Conservation (phyloP, 1,139 yeast genomes). For the Lodderomyces metapsilosis region DNA sequence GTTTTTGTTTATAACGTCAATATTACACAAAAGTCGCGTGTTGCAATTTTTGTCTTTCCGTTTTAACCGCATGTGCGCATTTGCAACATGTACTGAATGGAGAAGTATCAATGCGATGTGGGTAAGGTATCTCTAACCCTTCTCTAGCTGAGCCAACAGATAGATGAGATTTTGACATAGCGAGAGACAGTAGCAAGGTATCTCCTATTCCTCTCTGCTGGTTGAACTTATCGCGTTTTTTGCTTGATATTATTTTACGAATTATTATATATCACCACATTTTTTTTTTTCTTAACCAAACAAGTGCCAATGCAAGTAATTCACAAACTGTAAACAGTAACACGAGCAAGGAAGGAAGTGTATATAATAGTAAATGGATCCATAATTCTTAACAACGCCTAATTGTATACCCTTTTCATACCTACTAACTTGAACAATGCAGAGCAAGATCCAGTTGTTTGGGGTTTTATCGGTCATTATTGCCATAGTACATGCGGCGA, state of each 20-base stretch:
- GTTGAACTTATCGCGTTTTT: background rate
- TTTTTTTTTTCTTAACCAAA: constrained; percentile 1
- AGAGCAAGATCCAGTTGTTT: background rate
- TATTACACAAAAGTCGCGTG: constrained; percentile 1
- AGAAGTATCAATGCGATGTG: no score
- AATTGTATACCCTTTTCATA: no score
- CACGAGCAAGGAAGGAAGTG: background rate
- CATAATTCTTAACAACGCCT: no score
- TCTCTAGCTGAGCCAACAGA: no score
- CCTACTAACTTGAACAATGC: no score
- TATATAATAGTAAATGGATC: background rate
- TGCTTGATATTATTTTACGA: background rate
- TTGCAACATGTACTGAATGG: background rate
- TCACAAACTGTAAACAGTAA: background rate
- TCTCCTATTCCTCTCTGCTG: background rate
- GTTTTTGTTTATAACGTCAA: background rate
- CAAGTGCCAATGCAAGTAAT: background rate
- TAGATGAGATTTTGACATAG: no score
- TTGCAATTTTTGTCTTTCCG: background rate
- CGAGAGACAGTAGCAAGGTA: no score
- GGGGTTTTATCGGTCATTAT: background rate
- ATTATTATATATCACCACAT: background rate
- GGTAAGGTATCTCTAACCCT: no score
- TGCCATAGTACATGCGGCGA: constrained; percentile 3
- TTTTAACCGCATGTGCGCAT: background rate